Evolutionary conservation across 176 grass and related monocot species (phyloP).

Genomic region (Luzula sylvatica): DNA sequence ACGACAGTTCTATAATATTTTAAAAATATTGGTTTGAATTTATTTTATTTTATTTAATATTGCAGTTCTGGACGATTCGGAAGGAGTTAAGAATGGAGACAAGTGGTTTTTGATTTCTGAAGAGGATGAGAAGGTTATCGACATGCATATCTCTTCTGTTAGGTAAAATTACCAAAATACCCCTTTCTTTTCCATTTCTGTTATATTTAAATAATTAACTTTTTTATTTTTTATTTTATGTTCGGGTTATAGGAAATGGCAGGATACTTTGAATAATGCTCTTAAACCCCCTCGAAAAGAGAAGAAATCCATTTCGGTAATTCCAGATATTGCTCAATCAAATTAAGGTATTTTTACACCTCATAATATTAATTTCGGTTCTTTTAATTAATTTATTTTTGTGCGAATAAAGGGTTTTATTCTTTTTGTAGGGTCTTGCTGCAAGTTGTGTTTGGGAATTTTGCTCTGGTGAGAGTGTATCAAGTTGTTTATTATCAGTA

Average conservation of each 20-base stretch:
- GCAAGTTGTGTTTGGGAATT: too few relatives aligned
- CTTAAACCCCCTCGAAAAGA: not conserved
- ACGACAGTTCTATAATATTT: too few relatives aligned
- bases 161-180: slow-evolving; percentile 20
- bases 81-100: slow-evolving; percentile 20
- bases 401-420: too few relatives aligned
- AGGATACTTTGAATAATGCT: slow-evolving; percentile 12
- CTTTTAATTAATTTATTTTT: too few relatives aligned
- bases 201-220: not conserved
- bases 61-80: slow-evolving; percentile 26
- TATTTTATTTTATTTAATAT: not conserved
- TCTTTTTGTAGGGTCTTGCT: too few relatives aligned
- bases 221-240: not conserved
- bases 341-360: too few relatives aligned
- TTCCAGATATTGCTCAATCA: too few relatives aligned
- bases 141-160: slow-evolving; percentile 21
- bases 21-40: too few relatives aligned
- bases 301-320: too few relatives aligned
- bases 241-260: slow-evolving; percentile 15
- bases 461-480: too few relatives aligned
- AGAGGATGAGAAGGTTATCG: slow-evolving; percentile 37
- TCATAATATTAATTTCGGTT: too few relatives aligned
- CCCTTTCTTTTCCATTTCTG: not conserved
- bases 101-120: slow-evolving; percentile 35
- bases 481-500: too few relatives aligned